Percentiles rank a stretch among this genome's conserved stretches.
Conservation (phyloP, 352 stramenopile species). For the Globisporangium emineosum region DNA sequence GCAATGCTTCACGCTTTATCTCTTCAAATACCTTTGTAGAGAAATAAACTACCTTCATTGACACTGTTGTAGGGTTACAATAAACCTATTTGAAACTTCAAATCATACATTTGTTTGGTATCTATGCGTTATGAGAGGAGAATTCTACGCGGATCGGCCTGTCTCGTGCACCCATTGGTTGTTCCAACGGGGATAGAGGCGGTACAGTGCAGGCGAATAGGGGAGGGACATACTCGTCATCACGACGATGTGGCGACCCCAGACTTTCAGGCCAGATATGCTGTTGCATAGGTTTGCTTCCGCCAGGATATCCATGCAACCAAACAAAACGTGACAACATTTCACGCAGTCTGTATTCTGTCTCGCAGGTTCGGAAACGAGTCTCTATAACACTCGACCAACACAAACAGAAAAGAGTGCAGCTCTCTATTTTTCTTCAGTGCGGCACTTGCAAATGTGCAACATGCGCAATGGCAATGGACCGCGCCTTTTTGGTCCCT, state of each 20-base stretch:
- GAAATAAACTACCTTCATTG: too few species aligned
- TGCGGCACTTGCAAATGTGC: neutral
- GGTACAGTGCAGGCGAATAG: neutral
- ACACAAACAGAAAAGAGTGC: neutral
- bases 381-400: conserved; percentile 1
- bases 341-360: neutral
- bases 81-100: too few species aligned
- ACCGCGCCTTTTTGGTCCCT: neutral
- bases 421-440: neutral
- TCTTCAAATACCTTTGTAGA: too few species aligned
- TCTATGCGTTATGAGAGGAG: neutral
- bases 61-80: too few species aligned
- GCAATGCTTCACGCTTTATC: neutral
- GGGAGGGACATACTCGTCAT: neutral
- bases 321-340: neutral
- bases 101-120: neutral
- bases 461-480: neutral
- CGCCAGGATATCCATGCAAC: neutral
- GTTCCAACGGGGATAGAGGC: neutral
- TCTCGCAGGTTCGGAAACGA: neutral
- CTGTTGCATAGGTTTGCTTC: neutral
- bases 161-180: neutral
- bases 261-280: neutral
- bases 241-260: conserved; percentile 2
- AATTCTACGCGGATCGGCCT: neutral